These are phyloP conservation scores for Atractiella rhizophila DNA, from an alignment of 768 basidiomycete species.

Conservation along the genomic window DNA sequence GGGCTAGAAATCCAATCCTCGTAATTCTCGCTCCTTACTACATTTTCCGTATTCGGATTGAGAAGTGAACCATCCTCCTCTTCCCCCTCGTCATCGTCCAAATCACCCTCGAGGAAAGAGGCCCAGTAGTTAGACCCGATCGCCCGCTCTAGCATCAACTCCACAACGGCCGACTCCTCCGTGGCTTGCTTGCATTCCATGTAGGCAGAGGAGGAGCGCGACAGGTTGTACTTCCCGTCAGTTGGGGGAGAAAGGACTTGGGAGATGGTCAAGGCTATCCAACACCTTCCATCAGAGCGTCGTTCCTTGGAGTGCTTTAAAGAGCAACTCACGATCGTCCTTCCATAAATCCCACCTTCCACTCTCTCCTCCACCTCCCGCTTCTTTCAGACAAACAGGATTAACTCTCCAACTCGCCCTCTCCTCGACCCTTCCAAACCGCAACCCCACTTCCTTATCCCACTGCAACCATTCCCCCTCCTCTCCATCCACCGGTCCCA, in stretches of 20 bases:
- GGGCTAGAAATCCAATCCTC: slow-evolving; percentile 10
- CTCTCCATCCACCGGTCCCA: no score
- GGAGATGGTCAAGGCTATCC: slow-evolving; percentile 13
- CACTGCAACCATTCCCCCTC: no score
- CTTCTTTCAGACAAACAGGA: no score
- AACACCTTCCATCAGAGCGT: background rate
- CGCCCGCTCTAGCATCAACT: no score
- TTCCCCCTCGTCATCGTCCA: slow-evolving; percentile 2
- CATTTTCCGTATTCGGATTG: background rate
- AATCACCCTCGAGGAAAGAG: no score
- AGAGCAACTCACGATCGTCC: slow-evolving; percentile 13
- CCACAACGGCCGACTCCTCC: no score
- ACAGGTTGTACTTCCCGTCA: slow-evolving; percentile 13
- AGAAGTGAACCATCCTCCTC: background rate
- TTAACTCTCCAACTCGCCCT: no score
- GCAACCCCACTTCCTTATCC: no score
- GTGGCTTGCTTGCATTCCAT: slow-evolving; percentile 11
- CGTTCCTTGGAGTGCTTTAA: background rate
- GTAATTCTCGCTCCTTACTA: slow-evolving; percentile 9
- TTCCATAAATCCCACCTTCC: no score
- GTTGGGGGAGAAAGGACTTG: slow-evolving; percentile 14
- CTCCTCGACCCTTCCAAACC: no score
- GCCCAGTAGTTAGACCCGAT: slow-evolving; percentile 6
- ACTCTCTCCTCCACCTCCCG: no score
- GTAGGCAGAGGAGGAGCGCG: slow-evolving; percentile 10